Evolutionary conservation across 176 grass and related monocot species (phyloP).

Genomic region (Zea mays): DNA sequence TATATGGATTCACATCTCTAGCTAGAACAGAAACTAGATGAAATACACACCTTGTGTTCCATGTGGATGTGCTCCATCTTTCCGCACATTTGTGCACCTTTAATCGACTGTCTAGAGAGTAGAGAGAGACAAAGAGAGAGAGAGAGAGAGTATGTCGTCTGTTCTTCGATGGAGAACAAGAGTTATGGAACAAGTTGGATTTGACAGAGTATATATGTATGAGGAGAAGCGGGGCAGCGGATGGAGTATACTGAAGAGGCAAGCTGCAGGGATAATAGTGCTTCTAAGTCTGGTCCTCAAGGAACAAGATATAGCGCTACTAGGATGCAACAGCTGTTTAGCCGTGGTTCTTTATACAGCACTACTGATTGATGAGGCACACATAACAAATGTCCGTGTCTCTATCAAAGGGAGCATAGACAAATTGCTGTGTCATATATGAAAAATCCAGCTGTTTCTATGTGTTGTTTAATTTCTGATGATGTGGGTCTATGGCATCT

Average conservation of each 20-base stretch:
- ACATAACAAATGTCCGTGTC: slow-evolving; percentile 36
- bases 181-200: background rate
- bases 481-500: slow-evolving; percentile 22
- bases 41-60: slow-evolving; percentile 38
- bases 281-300: slow-evolving; percentile 31
- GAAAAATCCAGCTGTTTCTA: slow-evolving; percentile 19
- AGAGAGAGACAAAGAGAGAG: background rate
- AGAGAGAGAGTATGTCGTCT: background rate
- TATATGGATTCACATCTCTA: background rate
- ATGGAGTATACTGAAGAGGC: too few relatives aligned
- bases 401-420: slow-evolving; percentile 29
- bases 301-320: slow-evolving; percentile 9
- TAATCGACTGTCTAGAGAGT: background rate
- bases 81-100: slow-evolving; percentile 30
- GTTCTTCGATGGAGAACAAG: background rate
- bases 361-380: slow-evolving; percentile 27
- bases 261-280: too few relatives aligned
- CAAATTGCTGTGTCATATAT: background rate
- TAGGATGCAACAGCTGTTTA: slow-evolving; percentile 23
- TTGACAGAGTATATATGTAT: background rate
- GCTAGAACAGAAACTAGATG: background rate
- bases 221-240: background rate
- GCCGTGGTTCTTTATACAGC: background rate
- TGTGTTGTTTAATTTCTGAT: background rate
- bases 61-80: slow-evolving; percentile 49